Base-by-base conservation (phyloP, 2,329 filamentous ascomycete species). In the Coniochaeta sp. region DNA sequence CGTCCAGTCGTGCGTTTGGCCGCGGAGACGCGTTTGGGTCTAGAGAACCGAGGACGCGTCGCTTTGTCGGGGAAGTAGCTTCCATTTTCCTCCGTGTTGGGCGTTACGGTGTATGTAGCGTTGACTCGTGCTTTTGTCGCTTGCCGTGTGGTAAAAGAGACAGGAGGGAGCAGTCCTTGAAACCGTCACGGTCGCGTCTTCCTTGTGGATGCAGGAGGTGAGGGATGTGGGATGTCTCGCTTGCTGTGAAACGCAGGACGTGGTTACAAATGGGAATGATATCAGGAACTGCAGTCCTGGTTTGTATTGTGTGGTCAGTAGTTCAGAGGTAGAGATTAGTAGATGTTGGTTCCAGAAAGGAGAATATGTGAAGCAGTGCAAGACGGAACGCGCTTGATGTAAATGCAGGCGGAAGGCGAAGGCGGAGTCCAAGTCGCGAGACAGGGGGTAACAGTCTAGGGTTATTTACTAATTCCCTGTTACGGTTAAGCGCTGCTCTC, bases 31-130 rank as follows among this genome's bases (percentile, higher is more conserved):
- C 68, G 67, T 77, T 77, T 51, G 70, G 68, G 64, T 77, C 67
- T 49, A 75, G 65, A 20, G 71, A 63, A 49, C 69, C 74, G 35
- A 78, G 71, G 55, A 71, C 74, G 71, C 75, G 75, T 71, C 73
- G 67, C 61, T 75, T 77, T 32, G 62, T 56, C 10, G 73, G 73
- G 38, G 68, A 65, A 28, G 45, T 14, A 24, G 63, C 54, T 26
- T 58, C 52, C 57, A 59, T 60, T 49, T 53, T 51, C 28, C 9
- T 4, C 26, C 16, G 20, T 26, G 27, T 10, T 38, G 33, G 12
- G 20, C 12, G 38, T 13, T 42, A 14, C 26, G 8, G 14, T 22
- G 32, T 50, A 30, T 26, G 31, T 27, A 38, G 40, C 13, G 9
- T 20, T 12, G 9, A 16, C n/a, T n/a, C n/a, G n/a, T n/a, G n/a